phyloP scores from a whole-genome alignment of 495 filamentous ascomycete genomes.

The Aspergillus conjunctus region DNA sequence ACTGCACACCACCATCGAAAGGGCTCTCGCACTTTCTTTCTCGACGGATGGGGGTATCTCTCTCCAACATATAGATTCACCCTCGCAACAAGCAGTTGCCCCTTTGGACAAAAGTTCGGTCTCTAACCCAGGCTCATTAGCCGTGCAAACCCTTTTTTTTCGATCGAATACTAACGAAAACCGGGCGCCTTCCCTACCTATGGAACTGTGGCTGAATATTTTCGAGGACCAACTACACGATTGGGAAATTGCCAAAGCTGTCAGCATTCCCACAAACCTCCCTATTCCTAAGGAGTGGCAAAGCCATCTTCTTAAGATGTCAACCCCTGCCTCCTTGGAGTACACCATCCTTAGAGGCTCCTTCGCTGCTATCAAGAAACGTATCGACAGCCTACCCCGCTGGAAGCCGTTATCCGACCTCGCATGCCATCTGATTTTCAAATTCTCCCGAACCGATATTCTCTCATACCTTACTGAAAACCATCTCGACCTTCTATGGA shows the following conservation, averaged over 20 bases:
- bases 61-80: constrained; percentile 10
- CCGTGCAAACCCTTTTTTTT: constrained; percentile 43
- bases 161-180: constrained; percentile 28
- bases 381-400: constrained; percentile 64
- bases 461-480: constrained; percentile 79
- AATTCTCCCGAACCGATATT: constrained; percentile 78
- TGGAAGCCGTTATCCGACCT: constrained; percentile 76
- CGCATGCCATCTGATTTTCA: constrained; percentile 85
- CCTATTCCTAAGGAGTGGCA: constrained; percentile 76
- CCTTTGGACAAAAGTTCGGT: constrained; percentile 57
- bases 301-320: constrained; percentile 50
- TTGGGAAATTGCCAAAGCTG: constrained; percentile 82
- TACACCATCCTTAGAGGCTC: constrained; percentile 76
- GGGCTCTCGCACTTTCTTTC: constrained; percentile 39
- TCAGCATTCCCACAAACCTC: constrained; percentile 77
- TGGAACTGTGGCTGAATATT: constrained; percentile 86
- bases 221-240: constrained; percentile 76
- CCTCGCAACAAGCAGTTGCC: constrained; percentile 8
- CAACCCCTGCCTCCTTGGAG: constrained; percentile 64
- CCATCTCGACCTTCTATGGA: constrained; percentile 77
- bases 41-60: not conserved
- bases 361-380: constrained; percentile 65
- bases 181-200: constrained; percentile 56
- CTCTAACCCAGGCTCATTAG: constrained; percentile 61
- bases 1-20: constrained; percentile 65